Conservation (phyloP, 2,329 filamentous ascomycete genomes). For the Fusarium nanum region DNA sequence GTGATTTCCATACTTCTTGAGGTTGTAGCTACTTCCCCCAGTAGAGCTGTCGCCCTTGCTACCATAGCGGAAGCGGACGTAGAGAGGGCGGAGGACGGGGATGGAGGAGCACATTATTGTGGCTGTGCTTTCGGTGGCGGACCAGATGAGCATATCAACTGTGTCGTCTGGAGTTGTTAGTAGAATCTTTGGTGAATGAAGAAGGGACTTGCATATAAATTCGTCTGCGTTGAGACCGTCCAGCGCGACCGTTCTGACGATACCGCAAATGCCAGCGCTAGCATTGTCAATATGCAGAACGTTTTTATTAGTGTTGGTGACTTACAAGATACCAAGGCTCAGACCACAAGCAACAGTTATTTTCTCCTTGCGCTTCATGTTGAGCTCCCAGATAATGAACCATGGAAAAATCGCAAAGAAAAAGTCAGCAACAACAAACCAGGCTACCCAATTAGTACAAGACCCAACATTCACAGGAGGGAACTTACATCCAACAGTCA, state of each 20-base stretch:
- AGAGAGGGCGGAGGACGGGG: conserved; percentile 23
- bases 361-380: conserved; percentile 36
- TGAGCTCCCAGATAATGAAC: conserved; percentile 34
- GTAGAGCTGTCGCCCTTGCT: conserved; percentile 23
- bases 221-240: conserved; percentile 16
- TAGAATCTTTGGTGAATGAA: no score
- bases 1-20: conserved; percentile 6
- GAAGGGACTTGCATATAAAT: conserved; percentile 6
- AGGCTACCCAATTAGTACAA: background rate
- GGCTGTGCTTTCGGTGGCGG: conserved; percentile 29
- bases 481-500: conserved; percentile 28
- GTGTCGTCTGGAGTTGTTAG: conserved; percentile 13
- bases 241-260: conserved; percentile 25
- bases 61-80: conserved; percentile 25
- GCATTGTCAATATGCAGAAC: background rate
- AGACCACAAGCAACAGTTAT: conserved; percentile 26
- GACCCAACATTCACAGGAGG: accelerated
- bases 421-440: conserved; percentile 31
- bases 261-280: conserved; percentile 26
- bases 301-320: background rate
- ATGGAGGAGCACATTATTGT: conserved; percentile 35
- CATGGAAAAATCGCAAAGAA: conserved; percentile 27
- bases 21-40: background rate
- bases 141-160: conserved; percentile 33
- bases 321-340: conserved; percentile 31